Evolutionary conservation across 176 grass and related monocot genomes (phyloP).

Genomic region (Luzula sylvatica): DNA sequence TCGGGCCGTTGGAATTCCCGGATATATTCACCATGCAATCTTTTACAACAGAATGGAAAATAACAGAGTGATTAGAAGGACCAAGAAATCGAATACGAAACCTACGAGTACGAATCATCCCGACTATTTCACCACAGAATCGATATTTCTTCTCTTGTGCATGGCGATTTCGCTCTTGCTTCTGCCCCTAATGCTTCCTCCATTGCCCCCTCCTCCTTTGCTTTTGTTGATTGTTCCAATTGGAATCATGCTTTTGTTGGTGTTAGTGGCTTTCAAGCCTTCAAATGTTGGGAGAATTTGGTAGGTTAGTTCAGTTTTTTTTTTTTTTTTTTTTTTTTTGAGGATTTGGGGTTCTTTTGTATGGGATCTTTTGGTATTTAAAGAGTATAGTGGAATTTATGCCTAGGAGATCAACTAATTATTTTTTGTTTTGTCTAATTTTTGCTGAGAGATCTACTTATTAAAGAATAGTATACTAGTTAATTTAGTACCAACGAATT

Average conservation of each 20-base stretch:
- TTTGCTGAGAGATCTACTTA: too few relatives aligned
- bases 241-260: slow-evolving; percentile 12
- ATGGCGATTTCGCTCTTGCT: neutral
- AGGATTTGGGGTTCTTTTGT: too few relatives aligned
- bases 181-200: slow-evolving; percentile 9
- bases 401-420: too few relatives aligned
- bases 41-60: slow-evolving; percentile 1
- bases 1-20: neutral
- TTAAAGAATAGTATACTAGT: too few relatives aligned
- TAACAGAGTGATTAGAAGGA: neutral
- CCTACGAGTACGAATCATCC: neutral
- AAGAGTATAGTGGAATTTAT: too few relatives aligned
- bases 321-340: too few relatives aligned
- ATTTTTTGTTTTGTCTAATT: too few relatives aligned
- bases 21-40: slow-evolving; percentile 9
- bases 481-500: too few relatives aligned
- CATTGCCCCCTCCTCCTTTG: slow-evolving; percentile 7
- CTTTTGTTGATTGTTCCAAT: slow-evolving; percentile 8
- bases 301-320: too few relatives aligned
- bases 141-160: neutral
- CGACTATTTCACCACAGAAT: slow-evolving; percentile 4
- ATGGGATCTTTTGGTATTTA: too few relatives aligned
- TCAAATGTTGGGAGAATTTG: too few relatives aligned
- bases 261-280: slow-evolving; percentile 11
- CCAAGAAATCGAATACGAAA: neutral